These are phyloP conservation scores for Fusarium pseudoanthophilum DNA, from an alignment of 2,329 filamentous ascomycete genomes.

Conservation along the genomic window DNA sequence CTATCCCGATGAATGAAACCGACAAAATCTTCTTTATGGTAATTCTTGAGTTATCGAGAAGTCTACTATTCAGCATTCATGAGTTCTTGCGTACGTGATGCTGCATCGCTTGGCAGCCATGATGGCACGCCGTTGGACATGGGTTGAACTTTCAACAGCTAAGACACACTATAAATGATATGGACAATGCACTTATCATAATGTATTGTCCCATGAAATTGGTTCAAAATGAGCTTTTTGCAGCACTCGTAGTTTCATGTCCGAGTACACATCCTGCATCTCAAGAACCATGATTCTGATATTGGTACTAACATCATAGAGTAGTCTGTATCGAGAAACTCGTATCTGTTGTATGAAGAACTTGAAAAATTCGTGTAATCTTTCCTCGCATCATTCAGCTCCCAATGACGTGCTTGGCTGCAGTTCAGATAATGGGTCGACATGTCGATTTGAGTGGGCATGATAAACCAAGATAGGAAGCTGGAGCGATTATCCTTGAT, in stretches of 20 bases:
- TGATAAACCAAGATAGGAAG: constrained; percentile 1
- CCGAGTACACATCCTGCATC: background rate
- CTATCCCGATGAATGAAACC: background rate
- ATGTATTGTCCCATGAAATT: rapidly evolving
- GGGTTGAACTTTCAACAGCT: background rate
- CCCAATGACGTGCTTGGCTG: background rate
- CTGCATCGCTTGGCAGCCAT: background rate
- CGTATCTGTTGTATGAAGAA: background rate
- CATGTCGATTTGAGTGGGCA: background rate
- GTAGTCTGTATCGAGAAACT: too few species aligned
- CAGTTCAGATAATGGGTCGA: background rate
- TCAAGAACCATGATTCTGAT: background rate
- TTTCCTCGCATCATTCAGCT: background rate
- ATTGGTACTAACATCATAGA: rapidly evolving
- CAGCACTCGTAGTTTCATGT: background rate
- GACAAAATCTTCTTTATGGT: rapidly evolving
- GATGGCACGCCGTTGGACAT: background rate
- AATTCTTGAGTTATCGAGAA: background rate
- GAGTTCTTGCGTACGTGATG: background rate
- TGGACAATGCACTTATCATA: background rate
- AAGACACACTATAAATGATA: background rate
- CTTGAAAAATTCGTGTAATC: background rate
- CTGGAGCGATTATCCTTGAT: background rate
- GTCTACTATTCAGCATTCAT: too few species aligned
- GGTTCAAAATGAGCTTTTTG: too few species aligned